These are phyloP conservation scores for Verticillium longisporum DNA, from an alignment of 2,329 filamentous ascomycete species.

Conservation along the genomic window DNA sequence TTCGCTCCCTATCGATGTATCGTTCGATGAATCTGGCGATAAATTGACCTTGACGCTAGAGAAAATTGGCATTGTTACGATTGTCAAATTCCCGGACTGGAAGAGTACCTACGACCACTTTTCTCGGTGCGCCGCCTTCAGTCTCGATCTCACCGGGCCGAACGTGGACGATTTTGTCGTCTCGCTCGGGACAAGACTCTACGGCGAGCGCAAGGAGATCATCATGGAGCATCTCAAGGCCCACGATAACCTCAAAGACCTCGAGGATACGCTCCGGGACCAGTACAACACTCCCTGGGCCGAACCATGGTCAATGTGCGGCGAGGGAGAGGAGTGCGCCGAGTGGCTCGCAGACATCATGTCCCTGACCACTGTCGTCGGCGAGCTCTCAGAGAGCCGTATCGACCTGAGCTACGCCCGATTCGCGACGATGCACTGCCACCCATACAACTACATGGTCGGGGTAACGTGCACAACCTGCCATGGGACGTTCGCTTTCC, in stretches of 20 bases:
- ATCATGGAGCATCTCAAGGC: background rate
- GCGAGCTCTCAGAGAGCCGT: background rate
- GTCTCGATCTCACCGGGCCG: background rate
- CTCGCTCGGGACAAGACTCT: slow-evolving; percentile 1
- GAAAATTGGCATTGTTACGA: background rate
- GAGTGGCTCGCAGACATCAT: background rate
- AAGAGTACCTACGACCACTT: background rate
- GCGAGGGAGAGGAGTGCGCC: background rate
- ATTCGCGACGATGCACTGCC: background rate
- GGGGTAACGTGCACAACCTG: background rate
- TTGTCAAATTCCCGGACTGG: background rate
- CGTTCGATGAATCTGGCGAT: background rate
- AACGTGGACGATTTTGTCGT: background rate
- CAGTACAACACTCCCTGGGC: background rate
- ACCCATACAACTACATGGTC: background rate
- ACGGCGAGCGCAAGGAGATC: background rate
- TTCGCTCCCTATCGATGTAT: background rate
- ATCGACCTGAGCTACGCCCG: background rate
- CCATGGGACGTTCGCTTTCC: background rate
- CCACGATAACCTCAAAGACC: background rate
- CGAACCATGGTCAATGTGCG: background rate
- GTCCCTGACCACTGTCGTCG: background rate
- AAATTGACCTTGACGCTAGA: background rate
- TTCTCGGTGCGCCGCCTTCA: background rate
- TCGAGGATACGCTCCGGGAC: background rate